Conservation (phyloP, 257 asterid genomes). For the Solanum okadae region DNA sequence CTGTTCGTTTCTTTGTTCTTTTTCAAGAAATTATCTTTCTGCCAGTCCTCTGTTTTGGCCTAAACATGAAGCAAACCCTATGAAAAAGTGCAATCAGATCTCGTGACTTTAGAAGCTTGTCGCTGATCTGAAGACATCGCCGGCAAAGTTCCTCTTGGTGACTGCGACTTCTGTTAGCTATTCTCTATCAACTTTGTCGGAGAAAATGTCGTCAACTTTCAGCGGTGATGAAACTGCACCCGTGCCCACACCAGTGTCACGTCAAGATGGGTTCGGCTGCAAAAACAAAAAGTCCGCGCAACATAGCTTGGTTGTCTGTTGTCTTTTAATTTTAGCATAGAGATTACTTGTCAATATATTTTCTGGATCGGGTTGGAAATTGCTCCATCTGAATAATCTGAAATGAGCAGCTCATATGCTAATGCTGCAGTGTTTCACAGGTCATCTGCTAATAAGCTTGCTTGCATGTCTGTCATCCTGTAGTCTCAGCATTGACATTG, state of each 20-base stretch:
- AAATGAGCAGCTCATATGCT: background rate
- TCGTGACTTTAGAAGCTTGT: background rate
- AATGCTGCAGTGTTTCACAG: background rate
- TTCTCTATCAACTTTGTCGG: background rate
- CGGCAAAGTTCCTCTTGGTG: background rate
- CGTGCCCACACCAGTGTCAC: background rate
- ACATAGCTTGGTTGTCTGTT: background rate
- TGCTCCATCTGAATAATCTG: background rate
- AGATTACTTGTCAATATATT: background rate
- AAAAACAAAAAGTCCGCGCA: background rate
- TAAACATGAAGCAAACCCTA: background rate
- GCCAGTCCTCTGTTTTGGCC: background rate
- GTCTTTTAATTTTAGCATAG: background rate
- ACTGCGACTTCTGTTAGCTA: background rate
- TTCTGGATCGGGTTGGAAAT: background rate
- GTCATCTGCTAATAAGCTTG: background rate
- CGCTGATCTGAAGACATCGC: background rate
- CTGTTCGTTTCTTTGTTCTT: background rate
- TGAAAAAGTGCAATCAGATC: background rate
- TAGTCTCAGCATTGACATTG: background rate
- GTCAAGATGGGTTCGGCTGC: background rate
- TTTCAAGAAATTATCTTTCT: background rate
- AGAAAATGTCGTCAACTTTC: background rate
- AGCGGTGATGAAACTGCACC: background rate
- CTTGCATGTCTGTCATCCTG: background rate